Base-by-base conservation (phyloP, 1,284 basidiomycete genomes). In the Sporisorium exsertum region DNA sequence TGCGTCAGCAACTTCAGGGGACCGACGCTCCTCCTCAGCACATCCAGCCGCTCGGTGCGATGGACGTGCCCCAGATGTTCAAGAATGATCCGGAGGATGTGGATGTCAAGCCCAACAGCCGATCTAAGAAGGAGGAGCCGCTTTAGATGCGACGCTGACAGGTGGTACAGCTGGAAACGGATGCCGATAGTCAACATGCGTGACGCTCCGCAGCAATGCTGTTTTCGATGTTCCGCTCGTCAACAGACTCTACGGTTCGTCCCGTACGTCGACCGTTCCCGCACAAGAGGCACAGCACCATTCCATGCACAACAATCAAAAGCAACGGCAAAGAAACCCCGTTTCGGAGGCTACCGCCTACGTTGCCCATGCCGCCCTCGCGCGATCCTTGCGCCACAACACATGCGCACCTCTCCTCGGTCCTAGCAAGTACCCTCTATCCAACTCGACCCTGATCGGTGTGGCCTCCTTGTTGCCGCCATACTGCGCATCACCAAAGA, bases 331-430 rank as follows among this genome's bases (percentile, higher is more conserved):
- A 5, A 33, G 15, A 18, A 37, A 0, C 20, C 13, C 33, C 12
- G n/a, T 6, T n/a, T 18, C 26, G 24, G 20, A 20, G 1, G 18
- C 37, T 27, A 5, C 49, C 49, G n/a, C n/a, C n/a, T 27, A 71
- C 15, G 56, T 62, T 7, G 61, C 60, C 74, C 74, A 77, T 9
- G 74, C 69, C 2, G 59, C 40, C 20, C 62, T 46, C 32, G 74
- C 70, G 10, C 65, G 20, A 37, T 65, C 69, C 32, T 77, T 77
- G 0, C 74, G 37, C 74, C 74, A 77, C 27, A 77, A 43, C 33
- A 77, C 74, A 50, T 77, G 74, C 2, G 65, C 69, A 1, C 74
- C 69, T 10, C 74, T 51, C 15, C 74, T 69, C 43, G 74, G 74
- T 5, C 74, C 74, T 5, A 77, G 32, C 20, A 77, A 27, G 24